Base-by-base conservation (phyloP, 176 grass and related monocot genomes). In the Bothriochloa decipiens region DNA sequence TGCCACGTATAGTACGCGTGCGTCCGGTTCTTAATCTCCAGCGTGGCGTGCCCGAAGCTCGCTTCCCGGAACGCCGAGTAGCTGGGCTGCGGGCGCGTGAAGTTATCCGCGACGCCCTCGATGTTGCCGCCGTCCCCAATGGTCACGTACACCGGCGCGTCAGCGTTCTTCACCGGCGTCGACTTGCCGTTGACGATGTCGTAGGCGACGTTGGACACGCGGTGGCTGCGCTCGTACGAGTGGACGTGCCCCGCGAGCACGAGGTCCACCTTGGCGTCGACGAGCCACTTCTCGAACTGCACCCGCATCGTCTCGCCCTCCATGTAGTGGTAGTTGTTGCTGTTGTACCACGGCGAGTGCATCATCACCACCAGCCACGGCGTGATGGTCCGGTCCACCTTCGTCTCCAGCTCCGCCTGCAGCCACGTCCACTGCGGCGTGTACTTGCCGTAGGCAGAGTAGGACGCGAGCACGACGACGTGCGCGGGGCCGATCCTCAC, bases 1-100 rank as follows among this genome's bases (percentile, higher is more conserved):
- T 96, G 91, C 94, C 94, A 96, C 5, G 40, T 65, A 33, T 93
- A 96, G 79, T 84, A 81, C 0, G 94, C 94, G 18, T 96, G 94
- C 10, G 91, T 96, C 27, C 89, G 20, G 43, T 96, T 96, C 75
- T 61, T 91, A 25, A 96, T 93, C 6, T 96, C 89, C 6, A 96
- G 75, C 23, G 90, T 87, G 0, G 88, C 94, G 28, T 96, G 94
- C 1, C 94, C 94, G 29, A 96, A 96, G 82, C 94, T 96, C 0
- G 87, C 91, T 75, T 96, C 91, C 68, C 94, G 29, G 86, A 93
- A 96, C 28, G 94, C 91, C 14, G 94, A 96, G 84, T 96, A 96
- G 22, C 20, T 17, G 2, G 94, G 94, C 75, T 93, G 91, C 22
- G 94, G 91, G 15, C 33, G 5, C 9, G 81, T 81, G 86, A 93